These are phyloP conservation scores for Triticum aestivum DNA, from an alignment of 176 grass and related monocot genomes.

Conservation along the genomic window IWGSC_CS_RefSeq_v2.1 NC_057795.1:489453557-489454056, in stretches of 20 bases:
- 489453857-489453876: background rate
- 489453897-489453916: background rate
- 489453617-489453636: constrained; percentile 25
- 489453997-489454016: background rate
- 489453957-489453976: background rate
- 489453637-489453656: background rate
- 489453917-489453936: background rate
- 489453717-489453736: background rate
- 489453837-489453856: background rate
- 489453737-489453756: too few relatives aligned
- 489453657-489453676: background rate
- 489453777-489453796: background rate
- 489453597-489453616: background rate
- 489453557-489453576: background rate
- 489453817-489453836: background rate
- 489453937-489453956: background rate
- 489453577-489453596: background rate
- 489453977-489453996: background rate
- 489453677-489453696: background rate
- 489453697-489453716: background rate
- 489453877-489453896: background rate
- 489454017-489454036: background rate
- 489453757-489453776: background rate
- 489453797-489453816: background rate
- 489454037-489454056: background rate